A percentile compares a stretch with the other conserved stretches of the same genome.
Conservation (phyloP, 768 basidiomycete genomes). For the Phanerodontia chrysosporium region DNA sequence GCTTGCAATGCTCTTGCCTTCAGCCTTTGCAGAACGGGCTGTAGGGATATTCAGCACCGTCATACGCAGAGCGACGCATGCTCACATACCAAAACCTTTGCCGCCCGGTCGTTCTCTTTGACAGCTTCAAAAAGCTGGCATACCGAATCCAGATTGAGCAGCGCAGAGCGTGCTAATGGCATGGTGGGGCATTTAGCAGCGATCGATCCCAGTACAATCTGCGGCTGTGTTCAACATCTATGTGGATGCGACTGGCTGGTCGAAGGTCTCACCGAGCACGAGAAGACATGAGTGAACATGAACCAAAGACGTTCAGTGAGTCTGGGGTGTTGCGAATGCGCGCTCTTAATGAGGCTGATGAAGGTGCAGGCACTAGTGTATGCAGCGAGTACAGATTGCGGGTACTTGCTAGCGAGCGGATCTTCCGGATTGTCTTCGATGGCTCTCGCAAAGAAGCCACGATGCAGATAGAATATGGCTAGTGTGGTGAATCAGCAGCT, state of each 20-base stretch:
- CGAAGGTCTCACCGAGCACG: conserved; percentile 46
- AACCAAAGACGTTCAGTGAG: conserved; percentile 72
- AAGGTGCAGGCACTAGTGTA: conserved; percentile 68
- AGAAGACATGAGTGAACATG: conserved; percentile 68
- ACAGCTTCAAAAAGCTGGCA: conserved; percentile 54
- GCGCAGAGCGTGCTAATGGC: conserved; percentile 60
- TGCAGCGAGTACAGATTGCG: conserved; percentile 62
- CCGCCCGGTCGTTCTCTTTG: conserved; percentile 46
- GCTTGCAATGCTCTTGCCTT: conserved; percentile 40
- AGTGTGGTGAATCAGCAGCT: neutral
- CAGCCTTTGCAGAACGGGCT: conserved; percentile 63
- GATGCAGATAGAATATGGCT: conserved; percentile 73
- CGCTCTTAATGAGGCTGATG: conserved; percentile 58
- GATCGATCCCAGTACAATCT: conserved; percentile 72
- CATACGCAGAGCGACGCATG: neutral
- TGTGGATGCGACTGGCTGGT: neutral
- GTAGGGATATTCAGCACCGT: neutral
- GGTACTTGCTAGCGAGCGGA: conserved; percentile 67
- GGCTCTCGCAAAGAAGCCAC: conserved; percentile 70
- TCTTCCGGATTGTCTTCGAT: conserved; percentile 59
- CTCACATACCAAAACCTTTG: conserved; percentile 55
- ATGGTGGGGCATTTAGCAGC: conserved; percentile 57
- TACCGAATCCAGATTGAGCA: conserved; percentile 65
- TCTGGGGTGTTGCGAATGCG: conserved; percentile 62
- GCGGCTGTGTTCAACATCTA: neutral